Base-by-base conservation (phyloP, 768 basidiomycete genomes). In the Serendipita sp. region DNA sequence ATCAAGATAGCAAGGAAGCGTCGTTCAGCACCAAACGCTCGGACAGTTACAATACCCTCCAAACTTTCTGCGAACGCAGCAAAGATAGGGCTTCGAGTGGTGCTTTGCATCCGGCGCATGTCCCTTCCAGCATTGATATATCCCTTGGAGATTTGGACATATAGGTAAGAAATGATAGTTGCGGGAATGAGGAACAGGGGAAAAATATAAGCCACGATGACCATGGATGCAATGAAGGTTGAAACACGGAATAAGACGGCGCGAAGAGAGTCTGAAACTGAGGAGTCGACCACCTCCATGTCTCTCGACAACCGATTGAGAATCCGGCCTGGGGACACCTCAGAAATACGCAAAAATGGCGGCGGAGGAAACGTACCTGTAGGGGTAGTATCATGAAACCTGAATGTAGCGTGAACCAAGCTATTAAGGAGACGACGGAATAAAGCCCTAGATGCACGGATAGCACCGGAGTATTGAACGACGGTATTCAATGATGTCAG, bases 381-480 rank as follows among this genome's bases (percentile, higher is more conserved):
- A 2, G 71, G 71, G 0, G 70, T 70, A 2, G 67, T 68, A 38
- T 71, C 71, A 63, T 68, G 65, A 63, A 68, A 71, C 18, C 71
- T 66, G 15, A 69, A 66, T 0, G 71, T 67, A 3, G 71, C 68
- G 1, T 66, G 67, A 15, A 71, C 56, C 13, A 71, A 69, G 5
- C 63, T 63, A 11, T 63, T 45, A 3, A 71, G 66, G 58, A 71
- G 54, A 5, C 44, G 65, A 15, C 10, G 47, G 10, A 67, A 67
- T 38, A 76, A 68, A 2, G 72, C 67, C 45, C 73, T 69, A 38
- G 74, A 75, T 5, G 73, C 80, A 62, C 78, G 72, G 65, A 81
- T 70, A 2, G 82, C 82, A 38, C 85, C 87, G 0, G 81, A 82
- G 44, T 54, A 67, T 63, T 67, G 65, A 13, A 63, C 36, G 11